Base-by-base conservation (phyloP, 192 early-diverging fungal genomes). In the Dissophora globulifera region DNA sequence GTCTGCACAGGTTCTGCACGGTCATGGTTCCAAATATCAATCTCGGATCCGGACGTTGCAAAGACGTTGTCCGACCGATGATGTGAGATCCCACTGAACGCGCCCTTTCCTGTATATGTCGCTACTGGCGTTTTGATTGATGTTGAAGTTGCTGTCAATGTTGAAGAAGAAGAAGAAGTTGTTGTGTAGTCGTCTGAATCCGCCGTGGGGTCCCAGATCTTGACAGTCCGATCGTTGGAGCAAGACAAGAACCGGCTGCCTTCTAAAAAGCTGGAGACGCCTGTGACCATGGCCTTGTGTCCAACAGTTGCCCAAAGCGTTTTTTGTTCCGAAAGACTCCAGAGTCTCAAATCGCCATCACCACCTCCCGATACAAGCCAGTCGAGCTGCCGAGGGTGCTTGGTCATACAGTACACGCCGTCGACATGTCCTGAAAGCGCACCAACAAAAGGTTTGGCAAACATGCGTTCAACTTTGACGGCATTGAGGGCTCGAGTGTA, bases 401-500 rank as follows among this genome's bases (percentile, higher is more conserved):
- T 98, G 1, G 92, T 90, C 87, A 99, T 88, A 57, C 89, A 82
- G 68, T 99, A 98, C 17, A 99, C 93, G 42, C 98, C 98, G 57
- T 98, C 98, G 40, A 93, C 83, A 60, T 99, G 98, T 0, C 98
- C 98, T 43, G 81, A 83, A 25, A 99, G 80, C 17, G 93, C 88
- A 7, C 89, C 95, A 23, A 99, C 78, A 67, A 99, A 99, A 16
- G 98, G 98, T 74, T 98, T 98, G 52, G 98, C 94, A 85, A 98
- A 94, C 86, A 99, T 82, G 33, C 96, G 85, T 63, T 98, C 96
- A 22, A 98, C 67, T 69, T 99, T 99, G 43, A 90, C 89, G 4
- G 95, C 89, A 66, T 97, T 97, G 15, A 99, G 85, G 7, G 98
- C 98, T 5, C 98, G 86, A 40, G 92, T 94, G 82, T 98, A 97